phyloP scores from a whole-genome alignment of 192 early-diverging fungal genomes.

The Backusella psychrophila region DNA sequence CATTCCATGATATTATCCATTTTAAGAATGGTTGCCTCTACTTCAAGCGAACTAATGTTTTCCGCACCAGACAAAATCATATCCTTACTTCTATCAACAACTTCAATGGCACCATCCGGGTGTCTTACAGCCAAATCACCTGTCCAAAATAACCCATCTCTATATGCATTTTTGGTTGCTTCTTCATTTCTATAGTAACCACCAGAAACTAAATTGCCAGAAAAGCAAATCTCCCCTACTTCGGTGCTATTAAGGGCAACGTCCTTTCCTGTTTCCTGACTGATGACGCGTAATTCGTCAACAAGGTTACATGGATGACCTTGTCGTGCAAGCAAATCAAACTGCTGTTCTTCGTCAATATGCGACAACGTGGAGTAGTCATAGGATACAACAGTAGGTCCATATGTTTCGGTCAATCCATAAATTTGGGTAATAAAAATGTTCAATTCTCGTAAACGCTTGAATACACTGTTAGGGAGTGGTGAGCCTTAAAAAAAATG shows the following conservation, averaged over 20 bases:
- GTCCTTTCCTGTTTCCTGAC: slow-evolving; percentile 38
- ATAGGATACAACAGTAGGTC: slow-evolving; percentile 44
- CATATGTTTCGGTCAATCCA: slow-evolving; percentile 62
- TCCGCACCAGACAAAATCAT: slow-evolving; percentile 64
- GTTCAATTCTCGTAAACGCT: slow-evolving; percentile 45
- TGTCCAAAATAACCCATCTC: slow-evolving; percentile 53
- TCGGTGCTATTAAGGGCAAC: slow-evolving; percentile 49
- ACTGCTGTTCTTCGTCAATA: slow-evolving; percentile 32
- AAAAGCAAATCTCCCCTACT: slow-evolving; percentile 54
- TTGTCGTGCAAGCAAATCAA: slow-evolving; percentile 47
- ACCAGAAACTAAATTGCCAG: slow-evolving; percentile 57
- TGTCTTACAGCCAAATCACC: slow-evolving; percentile 61
- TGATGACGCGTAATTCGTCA: slow-evolving; percentile 53
- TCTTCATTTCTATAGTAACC: slow-evolving; percentile 50
- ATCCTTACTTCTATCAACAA: slow-evolving; percentile 60
- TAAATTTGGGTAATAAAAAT: slow-evolving; percentile 57
- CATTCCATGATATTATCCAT: slow-evolving; percentile 52
- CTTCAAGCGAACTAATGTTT: slow-evolving; percentile 56
- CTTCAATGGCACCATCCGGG: slow-evolving; percentile 56
- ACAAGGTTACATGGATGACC: slow-evolving; percentile 44
- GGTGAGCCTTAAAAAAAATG: slow-evolving; percentile 46
- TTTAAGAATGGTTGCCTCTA: slow-evolving; percentile 47
- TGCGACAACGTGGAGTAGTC: slow-evolving; percentile 26
- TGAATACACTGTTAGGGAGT: slow-evolving; percentile 47
- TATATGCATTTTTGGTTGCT: slow-evolving; percentile 52